Evolutionary conservation across 2,329 filamentous ascomycete species (phyloP), one percentile per base, ranked within the genome.

Genomic region (Mariannaea elegans): DNA sequence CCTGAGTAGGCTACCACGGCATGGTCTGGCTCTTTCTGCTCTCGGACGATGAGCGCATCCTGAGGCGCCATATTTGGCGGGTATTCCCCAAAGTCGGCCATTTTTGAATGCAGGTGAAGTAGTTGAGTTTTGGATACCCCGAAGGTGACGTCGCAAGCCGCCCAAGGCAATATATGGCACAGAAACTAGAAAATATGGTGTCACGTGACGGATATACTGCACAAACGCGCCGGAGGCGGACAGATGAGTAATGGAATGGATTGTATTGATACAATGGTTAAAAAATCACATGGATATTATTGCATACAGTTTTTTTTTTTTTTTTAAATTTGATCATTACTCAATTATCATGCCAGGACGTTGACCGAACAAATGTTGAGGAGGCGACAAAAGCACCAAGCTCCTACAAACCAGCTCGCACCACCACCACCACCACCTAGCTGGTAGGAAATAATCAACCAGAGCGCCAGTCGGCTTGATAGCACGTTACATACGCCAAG

Each of bases 1-100:
- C 89, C 90, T n/a, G 89, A 89, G 72, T 90, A 90, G 27, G 82
- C 81, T 7, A 86, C 84, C 21, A 89, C 84, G 18, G 84, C 85
- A 69, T 90, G 87, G 61, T 87, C 82, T 31, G 83, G 80, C 53
- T 78, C 78, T 34, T 83, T 79, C 69, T 87, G 80, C 62, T 77
- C 72, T 55, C 87, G 82, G 42, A 87, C 80, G 53, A 89, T 81
- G 42, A 90, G 82, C 42, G 87, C 85, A 71, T 89, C 87, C 71
- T 87, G 82, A 14, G 87, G 85, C 69, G 82, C 81, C 83, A 89
- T 88, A 63, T 89, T 88, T 14, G 87, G 85, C 76, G 87, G 86
- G 66, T 89, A 90, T 50, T 87, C 84, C 64, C 81, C 81, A 65
- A 90, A 87, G 67, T 85, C 81, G 36, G 85, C 80, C 87, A 89